These are phyloP conservation scores for Synchytrium microbalum DNA, from an alignment of 371 early-diverging fungal species.

Conservation along the genomic window DNA sequence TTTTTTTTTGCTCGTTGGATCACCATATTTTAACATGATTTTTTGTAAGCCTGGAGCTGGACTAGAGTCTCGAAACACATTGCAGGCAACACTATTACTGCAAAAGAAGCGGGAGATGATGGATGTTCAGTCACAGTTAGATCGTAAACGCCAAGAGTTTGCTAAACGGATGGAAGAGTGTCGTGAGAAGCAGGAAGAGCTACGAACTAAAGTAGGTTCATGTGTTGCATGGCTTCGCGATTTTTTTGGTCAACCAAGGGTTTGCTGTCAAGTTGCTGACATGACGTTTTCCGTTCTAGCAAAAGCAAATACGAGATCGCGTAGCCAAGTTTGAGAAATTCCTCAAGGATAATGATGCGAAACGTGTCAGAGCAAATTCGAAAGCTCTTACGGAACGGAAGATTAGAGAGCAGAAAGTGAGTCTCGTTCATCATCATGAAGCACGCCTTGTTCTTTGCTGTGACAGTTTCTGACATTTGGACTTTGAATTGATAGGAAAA, in stretches of 20 bases:
- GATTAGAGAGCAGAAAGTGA: slow-evolving; percentile 42
- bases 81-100: slow-evolving; percentile 45
- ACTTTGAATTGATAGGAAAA: slow-evolving; percentile 25
- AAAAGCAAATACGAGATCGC: slow-evolving; percentile 47
- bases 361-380: slow-evolving; percentile 43
- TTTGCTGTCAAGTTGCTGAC: too few species aligned
- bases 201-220: slow-evolving; percentile 34
- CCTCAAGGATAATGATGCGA: slow-evolving; percentile 52
- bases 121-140: slow-evolving; percentile 36
- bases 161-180: slow-evolving; percentile 51
- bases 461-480: too few species aligned
- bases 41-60: slow-evolving; percentile 14
- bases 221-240: background rate
- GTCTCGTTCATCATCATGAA: background rate
- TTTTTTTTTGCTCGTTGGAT: background rate
- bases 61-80: slow-evolving; percentile 32
- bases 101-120: slow-evolving; percentile 48
- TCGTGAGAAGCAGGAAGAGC: slow-evolving; percentile 47
- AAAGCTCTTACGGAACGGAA: slow-evolving; percentile 44
- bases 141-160: slow-evolving; percentile 43
- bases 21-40: background rate
- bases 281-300: slow-evolving; percentile 23
- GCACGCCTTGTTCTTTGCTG: background rate
- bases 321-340: slow-evolving; percentile 54
- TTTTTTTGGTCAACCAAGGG: too few species aligned